phyloP scores from a whole-genome alignment of 129 eudicot genomes.

The Centella asiatica region DNA sequence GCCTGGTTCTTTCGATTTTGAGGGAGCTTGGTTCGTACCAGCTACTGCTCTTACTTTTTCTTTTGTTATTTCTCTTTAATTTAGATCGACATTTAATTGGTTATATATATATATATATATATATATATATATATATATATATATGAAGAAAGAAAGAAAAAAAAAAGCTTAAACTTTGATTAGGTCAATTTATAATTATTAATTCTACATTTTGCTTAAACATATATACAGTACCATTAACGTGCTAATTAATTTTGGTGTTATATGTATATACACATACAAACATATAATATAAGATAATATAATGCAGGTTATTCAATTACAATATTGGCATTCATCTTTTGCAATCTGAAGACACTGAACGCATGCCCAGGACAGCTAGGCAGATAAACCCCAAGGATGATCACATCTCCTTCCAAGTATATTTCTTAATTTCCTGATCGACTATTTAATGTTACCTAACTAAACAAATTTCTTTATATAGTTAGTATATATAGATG shows the following conservation, averaged over 20 bases:
- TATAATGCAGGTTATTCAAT: conserved; percentile 21
- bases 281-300: not conserved
- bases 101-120: no score
- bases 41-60: no score
- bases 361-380: conserved; percentile 9
- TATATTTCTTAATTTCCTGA: conserved; percentile 6
- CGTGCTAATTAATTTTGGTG: not conserved
- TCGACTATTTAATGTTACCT: not conserved
- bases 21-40: conserved; percentile 21
- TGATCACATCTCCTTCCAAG: conserved; percentile 28
- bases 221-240: not conserved
- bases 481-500: no score
- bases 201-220: no score
- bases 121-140: no score
- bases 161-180: no score
- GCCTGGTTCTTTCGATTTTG: conserved; percentile 17
- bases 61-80: no score
- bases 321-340: conserved; percentile 25
- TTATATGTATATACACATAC: not conserved
- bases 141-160: no score
- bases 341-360: conserved; percentile 22
- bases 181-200: no score
- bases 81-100: not conserved
- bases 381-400: conserved; percentile 18
- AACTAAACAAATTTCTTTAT: no score